These are phyloP conservation scores for Hypoxylon fuscum DNA, from an alignment of 495 filamentous ascomycete genomes.

Conservation along the genomic window DNA sequence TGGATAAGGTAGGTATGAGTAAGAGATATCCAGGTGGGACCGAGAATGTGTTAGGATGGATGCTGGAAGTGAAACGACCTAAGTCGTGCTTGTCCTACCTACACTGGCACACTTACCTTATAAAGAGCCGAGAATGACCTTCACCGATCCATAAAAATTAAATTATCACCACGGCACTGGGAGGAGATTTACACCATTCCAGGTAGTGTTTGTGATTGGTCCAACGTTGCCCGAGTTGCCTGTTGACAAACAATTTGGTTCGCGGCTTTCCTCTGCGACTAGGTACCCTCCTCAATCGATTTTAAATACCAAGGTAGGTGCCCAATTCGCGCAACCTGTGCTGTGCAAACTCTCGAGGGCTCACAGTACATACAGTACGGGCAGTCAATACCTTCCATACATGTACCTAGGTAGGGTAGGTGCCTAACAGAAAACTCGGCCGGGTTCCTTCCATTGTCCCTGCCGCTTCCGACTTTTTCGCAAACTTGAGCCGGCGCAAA, in stretches of 20 bases:
- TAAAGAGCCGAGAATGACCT: not conserved
- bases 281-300: not conserved
- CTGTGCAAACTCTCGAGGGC: not conserved
- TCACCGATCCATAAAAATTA: slow-evolving; percentile 21
- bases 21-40: no score
- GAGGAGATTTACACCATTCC: slow-evolving; percentile 2
- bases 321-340: not conserved
- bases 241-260: slow-evolving; percentile 28
- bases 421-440: no score
- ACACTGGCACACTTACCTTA: no score
- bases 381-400: no score
- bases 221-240: slow-evolving; percentile 9
- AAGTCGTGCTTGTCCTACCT: no score
- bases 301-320: slow-evolving; percentile 4
- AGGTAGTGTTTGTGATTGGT: slow-evolving; percentile 11
- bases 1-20: no score
- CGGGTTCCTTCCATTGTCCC: no score
- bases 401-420: no score
- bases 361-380: slow-evolving; percentile 6
- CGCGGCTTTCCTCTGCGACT: slow-evolving; percentile 12
- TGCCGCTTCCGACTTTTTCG: no score
- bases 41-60: no score
- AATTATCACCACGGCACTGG: slow-evolving; percentile 4
- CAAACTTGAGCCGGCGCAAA: not conserved
- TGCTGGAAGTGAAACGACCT: no score